Percentiles rank a stretch among this genome's conserved stretches.
These are phyloP conservation scores for Ormosia semicastrata DNA, from an alignment of 306 rosid species.

Conservation along the genomic window DNA sequence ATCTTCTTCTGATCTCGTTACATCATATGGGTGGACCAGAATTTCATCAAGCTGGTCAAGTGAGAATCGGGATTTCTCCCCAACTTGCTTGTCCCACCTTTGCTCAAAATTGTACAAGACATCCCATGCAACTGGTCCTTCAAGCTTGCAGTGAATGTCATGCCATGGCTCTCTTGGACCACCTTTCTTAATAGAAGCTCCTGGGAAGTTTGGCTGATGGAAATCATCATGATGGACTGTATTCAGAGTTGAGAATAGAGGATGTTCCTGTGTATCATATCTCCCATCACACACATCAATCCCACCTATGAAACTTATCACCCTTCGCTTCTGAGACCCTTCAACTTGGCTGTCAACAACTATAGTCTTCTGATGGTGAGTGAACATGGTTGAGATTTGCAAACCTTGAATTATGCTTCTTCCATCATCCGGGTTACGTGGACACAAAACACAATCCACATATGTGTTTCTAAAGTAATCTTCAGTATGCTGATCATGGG, in stretches of 20 bases:
- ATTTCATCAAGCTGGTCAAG: slow-evolving; percentile 24
- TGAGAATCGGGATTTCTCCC: slow-evolving; percentile 36
- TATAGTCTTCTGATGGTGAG: slow-evolving; percentile 78
- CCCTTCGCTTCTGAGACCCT: slow-evolving; percentile 36
- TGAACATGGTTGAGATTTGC: slow-evolving; percentile 59
- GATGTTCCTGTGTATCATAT: slow-evolving; percentile 65
- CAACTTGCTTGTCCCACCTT: slow-evolving; percentile 70
- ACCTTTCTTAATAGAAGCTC: slow-evolving; percentile 64
- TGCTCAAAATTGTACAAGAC: slow-evolving; percentile 86
- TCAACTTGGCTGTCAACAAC: slow-evolving; percentile 49
- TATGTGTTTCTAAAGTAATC: slow-evolving; percentile 52
- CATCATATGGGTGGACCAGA: slow-evolving; percentile 39
- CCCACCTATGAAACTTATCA: slow-evolving; percentile 75
- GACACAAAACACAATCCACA: slow-evolving; percentile 63
- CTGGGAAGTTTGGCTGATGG: slow-evolving; percentile 75
- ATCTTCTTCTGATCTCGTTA: slow-evolving; percentile 24
- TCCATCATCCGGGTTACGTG: slow-evolving; percentile 69
- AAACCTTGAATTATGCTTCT: slow-evolving; percentile 60
- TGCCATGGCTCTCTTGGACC: slow-evolving; percentile 98
- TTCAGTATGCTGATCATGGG: slow-evolving; percentile 67
- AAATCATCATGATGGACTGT: slow-evolving; percentile 62
- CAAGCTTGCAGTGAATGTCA: slow-evolving; percentile 77
- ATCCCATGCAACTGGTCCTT: slow-evolving; percentile 90
- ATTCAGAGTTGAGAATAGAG: slow-evolving; percentile 52
- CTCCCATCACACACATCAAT: slow-evolving; percentile 87